Evolutionary conservation across 1,139 yeast species (phyloP), one percentile per base, ranked within the genome.

Genomic region (Yamadazyma mexicana): DNA sequence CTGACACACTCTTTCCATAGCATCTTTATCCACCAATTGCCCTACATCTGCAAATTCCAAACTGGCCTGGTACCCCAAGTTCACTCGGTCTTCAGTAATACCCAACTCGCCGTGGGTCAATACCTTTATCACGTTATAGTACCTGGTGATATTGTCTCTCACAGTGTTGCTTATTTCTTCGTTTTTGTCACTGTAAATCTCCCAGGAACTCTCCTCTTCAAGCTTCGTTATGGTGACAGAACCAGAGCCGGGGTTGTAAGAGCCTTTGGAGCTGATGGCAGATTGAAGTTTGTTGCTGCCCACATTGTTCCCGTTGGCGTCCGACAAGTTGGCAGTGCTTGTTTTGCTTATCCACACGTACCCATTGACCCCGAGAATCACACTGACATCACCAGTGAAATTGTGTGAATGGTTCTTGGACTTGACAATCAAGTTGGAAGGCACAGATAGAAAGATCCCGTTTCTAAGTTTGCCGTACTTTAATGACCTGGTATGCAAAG

Each of bases 151-250:
- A 17, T 89, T 84, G 46, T 77, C 79, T 50, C 94, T 75, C 7
- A 81, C 73, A 16, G 77, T 69, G 14, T 69, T 63, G 4, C 86
- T 65, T 16, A 94, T 83, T 4, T 61, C 63, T 47, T 91, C 98
- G 57, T 94, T 94, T 44, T 78, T 76, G 61, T 94, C 98, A 40
- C 95, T 84, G 63, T 94, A 94, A 38, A 94, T 92, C 55, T 91
- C 96, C 91, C 95, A 83, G 2, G 96, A 86, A 34, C 96, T 85
- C 56, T 89, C 96, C 57, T 92, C 97, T 58, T 94, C 98, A 36
- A 92, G 66, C 50, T 95, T 73, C 5, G 97, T 89, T 40, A 92
- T 86, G 4, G 92, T 75, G 1, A 82, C 79, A 15, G 79, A 69
- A 4, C 77, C 87, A 42, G 73, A 67, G 2, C 87, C 86, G 7